phyloP scores from a whole-genome alignment of 2,329 filamentous ascomycete genomes.

The Westerdykella ornata region DNA sequence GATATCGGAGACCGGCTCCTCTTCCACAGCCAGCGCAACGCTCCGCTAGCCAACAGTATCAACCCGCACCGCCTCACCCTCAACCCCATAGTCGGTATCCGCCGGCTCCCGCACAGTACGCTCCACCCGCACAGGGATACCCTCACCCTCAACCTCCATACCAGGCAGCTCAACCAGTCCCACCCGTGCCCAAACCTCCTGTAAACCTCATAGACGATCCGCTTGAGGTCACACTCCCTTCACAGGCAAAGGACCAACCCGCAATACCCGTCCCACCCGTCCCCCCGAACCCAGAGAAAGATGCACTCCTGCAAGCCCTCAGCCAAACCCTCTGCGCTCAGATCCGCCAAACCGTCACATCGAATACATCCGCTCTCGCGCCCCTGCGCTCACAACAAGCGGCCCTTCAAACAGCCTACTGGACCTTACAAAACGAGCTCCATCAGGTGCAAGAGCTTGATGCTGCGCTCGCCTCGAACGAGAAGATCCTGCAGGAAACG shows the following conservation, averaged over 20 bases:
- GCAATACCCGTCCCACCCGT: slow-evolving; percentile 70
- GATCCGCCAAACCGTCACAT: slow-evolving; percentile 60
- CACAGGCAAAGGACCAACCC: slow-evolving; percentile 41
- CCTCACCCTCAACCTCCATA: slow-evolving; percentile 23
- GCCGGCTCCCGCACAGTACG: slow-evolving; percentile 13
- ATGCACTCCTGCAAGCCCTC: slow-evolving; percentile 72
- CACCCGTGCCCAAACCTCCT: slow-evolving; percentile 14
- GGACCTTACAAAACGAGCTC: slow-evolving; percentile 66
- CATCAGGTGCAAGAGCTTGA: slow-evolving; percentile 64
- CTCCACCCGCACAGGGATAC: slow-evolving; percentile 5
- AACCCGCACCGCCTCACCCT: slow-evolving; percentile 8
- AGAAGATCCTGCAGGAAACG: slow-evolving; percentile 67
- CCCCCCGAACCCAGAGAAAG: slow-evolving; percentile 92
- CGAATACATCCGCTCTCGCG: slow-evolving; percentile 67
- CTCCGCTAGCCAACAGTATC: slow-evolving; percentile 7
- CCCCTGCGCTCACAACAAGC: slow-evolving; percentile 71
- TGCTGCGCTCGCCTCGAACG: slow-evolving; percentile 66
- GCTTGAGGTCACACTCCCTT: slow-evolving; percentile 53
- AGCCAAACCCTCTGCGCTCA: slow-evolving; percentile 62
- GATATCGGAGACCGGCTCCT: slow-evolving; percentile 18
- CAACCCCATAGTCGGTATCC: slow-evolving; percentile 14
- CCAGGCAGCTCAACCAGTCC: slow-evolving; percentile 31
- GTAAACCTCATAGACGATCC: slow-evolving; percentile 57
- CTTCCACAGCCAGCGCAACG: slow-evolving; percentile 9
- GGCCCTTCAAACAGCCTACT: slow-evolving; percentile 65